Evolutionary conservation across 768 basidiomycete species (phyloP).

Genomic region (Inosperma sp.): DNA sequence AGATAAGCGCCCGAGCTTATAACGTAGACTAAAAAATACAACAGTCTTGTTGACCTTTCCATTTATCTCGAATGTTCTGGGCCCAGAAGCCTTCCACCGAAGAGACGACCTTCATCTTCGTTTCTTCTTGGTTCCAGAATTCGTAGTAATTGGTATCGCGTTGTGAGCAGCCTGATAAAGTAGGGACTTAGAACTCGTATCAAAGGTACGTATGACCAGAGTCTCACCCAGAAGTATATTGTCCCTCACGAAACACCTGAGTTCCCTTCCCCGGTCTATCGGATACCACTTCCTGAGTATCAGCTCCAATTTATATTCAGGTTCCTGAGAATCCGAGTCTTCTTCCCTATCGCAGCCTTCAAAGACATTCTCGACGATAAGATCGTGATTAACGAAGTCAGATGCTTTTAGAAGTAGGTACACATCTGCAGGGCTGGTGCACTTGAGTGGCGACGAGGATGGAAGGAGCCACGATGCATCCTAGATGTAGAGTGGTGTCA

Average conservation of each 20-base stretch:
- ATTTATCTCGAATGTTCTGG: slow-evolving; percentile 54
- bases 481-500: slow-evolving; percentile 41
- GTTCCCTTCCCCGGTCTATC: slow-evolving; percentile 76
- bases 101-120: slow-evolving; percentile 46
- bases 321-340: neutral
- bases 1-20: neutral
- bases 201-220: neutral
- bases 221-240: slow-evolving; percentile 65
- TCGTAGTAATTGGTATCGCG: slow-evolving; percentile 88
- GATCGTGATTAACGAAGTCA: slow-evolving; percentile 81
- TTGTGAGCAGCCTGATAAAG: slow-evolving; percentile 70
- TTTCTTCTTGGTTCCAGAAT: slow-evolving; percentile 65
- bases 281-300: slow-evolving; percentile 89
- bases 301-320: slow-evolving; percentile 67
- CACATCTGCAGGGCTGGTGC: slow-evolving; percentile 83
- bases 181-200: too few species aligned
- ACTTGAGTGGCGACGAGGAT: slow-evolving; percentile 77
- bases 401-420: slow-evolving; percentile 91
- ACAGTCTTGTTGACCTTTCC: slow-evolving; percentile 65
- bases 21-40: slow-evolving; percentile 25
- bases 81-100: slow-evolving; percentile 65
- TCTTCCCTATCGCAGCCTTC: slow-evolving; percentile 46
- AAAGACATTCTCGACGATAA: slow-evolving; percentile 58
- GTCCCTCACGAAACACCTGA: slow-evolving; percentile 85
- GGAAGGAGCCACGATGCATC: slow-evolving; percentile 92